phyloP scores from a whole-genome alignment of 768 basidiomycete species.

The Tricholoma terreum region DNA sequence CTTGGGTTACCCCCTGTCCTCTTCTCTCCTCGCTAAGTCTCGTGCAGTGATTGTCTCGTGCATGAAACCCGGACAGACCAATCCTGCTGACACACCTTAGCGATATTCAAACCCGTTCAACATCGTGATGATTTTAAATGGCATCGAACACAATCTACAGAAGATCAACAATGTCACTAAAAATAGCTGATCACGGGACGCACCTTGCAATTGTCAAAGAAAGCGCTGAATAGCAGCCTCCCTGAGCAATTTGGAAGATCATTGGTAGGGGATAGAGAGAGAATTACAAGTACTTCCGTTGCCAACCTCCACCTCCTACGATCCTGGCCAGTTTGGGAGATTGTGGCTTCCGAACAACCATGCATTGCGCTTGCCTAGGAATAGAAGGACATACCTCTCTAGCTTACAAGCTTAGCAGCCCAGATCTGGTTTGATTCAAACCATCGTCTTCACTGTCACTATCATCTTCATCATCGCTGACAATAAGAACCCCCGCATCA shows the following conservation, averaged over 20 bases:
- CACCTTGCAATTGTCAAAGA: constrained; percentile 13
- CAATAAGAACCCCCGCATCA: constrained; percentile 41
- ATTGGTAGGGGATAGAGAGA: constrained; percentile 7
- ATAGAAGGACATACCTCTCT: constrained; percentile 5
- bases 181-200: constrained; percentile 1
- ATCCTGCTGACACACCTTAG: neutral
- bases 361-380: neutral
- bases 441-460: constrained; percentile 17
- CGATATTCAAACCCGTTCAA: neutral
- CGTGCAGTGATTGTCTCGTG: constrained; percentile 1
- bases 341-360: neutral
- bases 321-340: neutral
- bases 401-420: neutral
- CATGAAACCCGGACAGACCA: neutral
- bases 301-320: neutral
- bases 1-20: neutral
- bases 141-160: neutral
- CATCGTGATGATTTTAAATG: neutral
- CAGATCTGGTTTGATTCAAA: neutral
- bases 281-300: constrained; percentile 20
- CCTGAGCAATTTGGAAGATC: constrained; percentile 16
- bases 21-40: neutral
- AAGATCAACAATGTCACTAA: constrained; percentile 8
- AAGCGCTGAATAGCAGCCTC: constrained; percentile 11
- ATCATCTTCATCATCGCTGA: constrained; percentile 36